Base-by-base conservation (phyloP, 2,329 filamentous ascomycete species). In the Colletotrichum zoysiae region DNA sequence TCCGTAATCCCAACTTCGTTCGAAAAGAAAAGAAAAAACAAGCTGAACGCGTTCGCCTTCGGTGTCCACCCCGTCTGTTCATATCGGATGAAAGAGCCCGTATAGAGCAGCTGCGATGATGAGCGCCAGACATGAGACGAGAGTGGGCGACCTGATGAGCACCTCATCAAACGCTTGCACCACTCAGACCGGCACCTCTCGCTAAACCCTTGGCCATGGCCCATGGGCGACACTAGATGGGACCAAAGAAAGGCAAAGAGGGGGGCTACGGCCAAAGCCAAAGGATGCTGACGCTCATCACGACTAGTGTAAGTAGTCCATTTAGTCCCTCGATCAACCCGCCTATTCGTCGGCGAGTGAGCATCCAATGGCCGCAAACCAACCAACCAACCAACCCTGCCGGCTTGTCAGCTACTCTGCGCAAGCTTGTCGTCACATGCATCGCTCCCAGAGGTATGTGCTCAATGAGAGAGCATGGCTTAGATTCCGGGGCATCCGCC, bases 211-310 rank as follows among this genome's bases (percentile, higher is more conserved):
- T 60, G 33, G 30, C 30, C 20, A n/a, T 42, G 44, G 58, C 16
- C n/a, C 20, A 16, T 42, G 44, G 58, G 18, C 26, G 44, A 23
- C 20, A 48, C 20, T 12, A 48, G 3, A n/a, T 38, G 53, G 33
- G 20, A 51, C 40, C 26, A 60, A 14, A 35, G 30, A 51, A 14
- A 35, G 30, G 30, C 55, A 18, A 38, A 61, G 12, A 14, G 35
- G 35, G 30, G 20, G 33, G 44, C 4, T 57, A 18, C 51, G 44
- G 40, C 12, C 42, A 61, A 26, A 44, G 40, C 12, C 42, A 61
- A 26, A 44, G 23, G 30, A 68, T 71, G 69, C 59, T 71, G 65
- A 64, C 59, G 38, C 65, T 64, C 65, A 55, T 64, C 51, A 58
- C 16, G 5, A 18, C 59, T 38, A 58, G 35, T 38, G 30, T 30